Conservation (phyloP, 768 basidiomycete genomes). For the Trametes cingulata region DNA sequence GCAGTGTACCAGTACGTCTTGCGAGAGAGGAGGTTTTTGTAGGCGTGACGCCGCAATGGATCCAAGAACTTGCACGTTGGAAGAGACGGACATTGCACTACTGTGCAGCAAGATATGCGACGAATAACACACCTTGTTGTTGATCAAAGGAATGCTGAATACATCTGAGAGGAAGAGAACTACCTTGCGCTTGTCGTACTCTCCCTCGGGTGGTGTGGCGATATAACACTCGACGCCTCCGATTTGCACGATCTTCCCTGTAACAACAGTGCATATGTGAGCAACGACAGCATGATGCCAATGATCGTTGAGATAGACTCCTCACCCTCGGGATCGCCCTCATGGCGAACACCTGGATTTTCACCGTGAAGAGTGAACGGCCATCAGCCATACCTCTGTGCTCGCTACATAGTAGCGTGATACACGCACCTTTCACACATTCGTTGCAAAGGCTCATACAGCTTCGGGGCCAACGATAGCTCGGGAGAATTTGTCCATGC, state of each 20-base stretch:
- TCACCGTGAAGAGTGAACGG: no score
- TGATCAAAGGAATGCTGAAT: slow-evolving; percentile 32
- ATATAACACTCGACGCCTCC: slow-evolving; percentile 44
- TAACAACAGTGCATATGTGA: neutral
- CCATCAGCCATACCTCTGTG: no score
- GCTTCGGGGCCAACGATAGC: no score
- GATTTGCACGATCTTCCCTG: slow-evolving; percentile 40
- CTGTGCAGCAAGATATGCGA: neutral
- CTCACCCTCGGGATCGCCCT: slow-evolving; percentile 26
- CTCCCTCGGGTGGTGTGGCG: slow-evolving; percentile 40
- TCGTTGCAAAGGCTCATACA: no score
- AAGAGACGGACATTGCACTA: no score
- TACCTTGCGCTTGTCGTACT: slow-evolving; percentile 38
- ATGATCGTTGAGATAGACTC: neutral
- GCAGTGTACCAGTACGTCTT: slow-evolving; percentile 33
- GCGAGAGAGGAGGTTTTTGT: no score
- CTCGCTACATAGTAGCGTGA: no score
- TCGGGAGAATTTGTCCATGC: no score
- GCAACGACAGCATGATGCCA: neutral
- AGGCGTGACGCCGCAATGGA: no score
- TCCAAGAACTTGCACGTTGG: no score
- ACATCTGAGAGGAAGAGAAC: slow-evolving; percentile 42
- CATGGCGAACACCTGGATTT: slow-evolving; percentile 22
- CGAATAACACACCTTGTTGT: slow-evolving; percentile 31
- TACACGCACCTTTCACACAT: no score